Percentiles rank a stretch among this genome's conserved stretches.
These are phyloP conservation scores for Bremia lactucae DNA, from an alignment of 352 stramenopile genomes.

Conservation along the genomic window DNA sequence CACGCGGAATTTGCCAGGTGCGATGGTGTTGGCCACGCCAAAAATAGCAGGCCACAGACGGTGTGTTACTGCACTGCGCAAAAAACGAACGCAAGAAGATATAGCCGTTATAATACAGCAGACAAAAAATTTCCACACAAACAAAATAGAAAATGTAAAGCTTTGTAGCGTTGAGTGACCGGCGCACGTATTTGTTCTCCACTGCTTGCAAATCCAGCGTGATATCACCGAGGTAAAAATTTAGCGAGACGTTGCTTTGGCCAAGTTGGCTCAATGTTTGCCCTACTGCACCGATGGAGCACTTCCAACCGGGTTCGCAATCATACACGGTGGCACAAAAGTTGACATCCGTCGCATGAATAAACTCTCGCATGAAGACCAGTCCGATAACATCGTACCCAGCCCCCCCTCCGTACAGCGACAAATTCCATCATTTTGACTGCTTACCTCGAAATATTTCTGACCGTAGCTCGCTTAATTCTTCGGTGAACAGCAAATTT, in stretches of 20 bases:
- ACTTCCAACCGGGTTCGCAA: slow-evolving; percentile 52
- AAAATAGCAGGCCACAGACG: slow-evolving; percentile 54
- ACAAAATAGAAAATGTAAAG: slow-evolving; percentile 65
- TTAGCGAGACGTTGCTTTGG: slow-evolving; percentile 14
- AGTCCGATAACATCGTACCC: slow-evolving; percentile 48
- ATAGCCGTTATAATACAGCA: slow-evolving; percentile 36
- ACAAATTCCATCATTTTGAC: slow-evolving; percentile 28
- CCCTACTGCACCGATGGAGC: slow-evolving; percentile 25
- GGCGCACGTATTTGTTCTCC: slow-evolving; percentile 28
- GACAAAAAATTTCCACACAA: slow-evolving; percentile 56
- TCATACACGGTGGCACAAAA: slow-evolving; percentile 58
- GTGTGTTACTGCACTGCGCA: slow-evolving; percentile 28
- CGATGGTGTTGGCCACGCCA: slow-evolving; percentile 23
- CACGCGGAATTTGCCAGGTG: slow-evolving; percentile 28
- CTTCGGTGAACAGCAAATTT: slow-evolving; percentile 37
- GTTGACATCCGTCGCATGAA: slow-evolving; percentile 31
- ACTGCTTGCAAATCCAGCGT: slow-evolving; percentile 25
- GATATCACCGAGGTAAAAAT: slow-evolving; percentile 54
- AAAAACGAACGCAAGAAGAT: slow-evolving; percentile 50
- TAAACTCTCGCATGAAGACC: slow-evolving; percentile 41
- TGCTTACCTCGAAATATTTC: slow-evolving; percentile 31
- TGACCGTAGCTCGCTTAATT: slow-evolving; percentile 39
- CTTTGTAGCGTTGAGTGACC: slow-evolving; percentile 22
- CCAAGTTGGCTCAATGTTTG: slow-evolving; percentile 21
- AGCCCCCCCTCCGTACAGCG: slow-evolving; percentile 50